Evolutionary conservation across 352 stramenopile species (phyloP), one percentile per base, ranked within the genome.

Genomic region (Globisporangium canariense): DNA sequence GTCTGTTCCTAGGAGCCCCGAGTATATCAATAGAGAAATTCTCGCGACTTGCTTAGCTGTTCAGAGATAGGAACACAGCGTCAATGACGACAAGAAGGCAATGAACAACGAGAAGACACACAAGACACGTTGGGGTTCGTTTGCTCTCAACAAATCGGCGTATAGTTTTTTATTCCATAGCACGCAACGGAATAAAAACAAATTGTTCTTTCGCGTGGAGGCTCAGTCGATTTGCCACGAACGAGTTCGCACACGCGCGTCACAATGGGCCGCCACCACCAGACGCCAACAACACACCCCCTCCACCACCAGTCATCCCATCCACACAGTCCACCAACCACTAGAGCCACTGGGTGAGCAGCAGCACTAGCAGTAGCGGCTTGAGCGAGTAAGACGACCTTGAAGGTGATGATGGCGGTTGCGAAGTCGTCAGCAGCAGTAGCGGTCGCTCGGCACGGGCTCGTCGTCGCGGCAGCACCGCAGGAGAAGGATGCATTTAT

Each of bases 131-230:
- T n/a, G 3, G 52, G 22, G 38, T 58, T 53, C 49, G 58, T 63
- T 68, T 82, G 77, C 82, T 93, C 84, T 93, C 84, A 91, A 90
- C 84, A 91, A 90, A 79, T 93, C 76, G 82, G 79, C 86, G 81
- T 88, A 81, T 82, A 76, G 81, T 73, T 71, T 78, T 80, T 81
- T 62, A 85, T 79, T 80, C 69, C 77, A 66, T 55, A 56, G 52
- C 66, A 58, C 36, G 70, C 63, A 57, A 45, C 40, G 52, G 73
- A 81, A 60, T 51, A 69, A 84, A 79, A 78, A 73, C 63, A 58
- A 58, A 43, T 58, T 58, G 30, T 43, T 58, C 32, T 45, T 45
- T 58, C 32, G 52, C 52, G 51, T 43, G 54, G 36, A 30, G 43
- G 32, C 32, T 28, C 13, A 70, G 66, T 71, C 66, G 50, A 66